These are phyloP conservation scores for Funneliformis caledonium DNA, from an alignment of 371 early-diverging fungal species.

Conservation along the genomic window DNA sequence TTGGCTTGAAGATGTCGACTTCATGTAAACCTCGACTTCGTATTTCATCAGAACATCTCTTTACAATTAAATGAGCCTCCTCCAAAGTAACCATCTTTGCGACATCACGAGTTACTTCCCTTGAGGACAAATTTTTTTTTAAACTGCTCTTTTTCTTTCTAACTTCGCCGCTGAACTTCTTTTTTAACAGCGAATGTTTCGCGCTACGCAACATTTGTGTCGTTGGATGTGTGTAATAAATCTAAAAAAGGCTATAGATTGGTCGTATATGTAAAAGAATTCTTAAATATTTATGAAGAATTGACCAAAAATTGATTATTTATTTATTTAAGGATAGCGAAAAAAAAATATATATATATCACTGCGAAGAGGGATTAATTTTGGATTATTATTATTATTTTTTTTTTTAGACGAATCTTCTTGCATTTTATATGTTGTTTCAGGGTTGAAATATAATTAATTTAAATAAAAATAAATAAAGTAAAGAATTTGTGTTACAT, in stretches of 20 bases:
- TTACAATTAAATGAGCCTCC: conserved; percentile 34
- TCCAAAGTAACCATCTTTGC: conserved; percentile 10
- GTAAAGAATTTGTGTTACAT: not conserved
- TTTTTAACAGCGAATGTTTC: not conserved
- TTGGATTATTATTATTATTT: not conserved
- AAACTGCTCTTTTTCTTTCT: not conserved
- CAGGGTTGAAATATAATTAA: not conserved
- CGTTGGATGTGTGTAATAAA: no score
- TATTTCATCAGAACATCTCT: conserved; percentile 37
- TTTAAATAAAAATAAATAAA: not conserved
- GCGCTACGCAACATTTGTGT: conserved; percentile 3
- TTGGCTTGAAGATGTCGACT: conserved; percentile 36
- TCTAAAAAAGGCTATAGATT: no score
- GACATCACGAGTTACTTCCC: not conserved
- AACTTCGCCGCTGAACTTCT: not conserved
- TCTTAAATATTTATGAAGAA: not conserved
- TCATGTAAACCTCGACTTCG: conserved; percentile 36
- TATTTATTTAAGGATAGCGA: not conserved
- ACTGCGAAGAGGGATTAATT: not conserved
- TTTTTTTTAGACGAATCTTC: not conserved
- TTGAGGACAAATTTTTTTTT: not conserved
- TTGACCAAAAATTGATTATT: not conserved
- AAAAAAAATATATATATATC: not conserved
- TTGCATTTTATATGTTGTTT: no score
- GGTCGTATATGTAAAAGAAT: not conserved